Evolutionary conservation across 2,329 filamentous ascomycete species (phyloP), one percentile per base, ranked within the genome.

Genomic region (Penicillium brevicompactum): DNA sequence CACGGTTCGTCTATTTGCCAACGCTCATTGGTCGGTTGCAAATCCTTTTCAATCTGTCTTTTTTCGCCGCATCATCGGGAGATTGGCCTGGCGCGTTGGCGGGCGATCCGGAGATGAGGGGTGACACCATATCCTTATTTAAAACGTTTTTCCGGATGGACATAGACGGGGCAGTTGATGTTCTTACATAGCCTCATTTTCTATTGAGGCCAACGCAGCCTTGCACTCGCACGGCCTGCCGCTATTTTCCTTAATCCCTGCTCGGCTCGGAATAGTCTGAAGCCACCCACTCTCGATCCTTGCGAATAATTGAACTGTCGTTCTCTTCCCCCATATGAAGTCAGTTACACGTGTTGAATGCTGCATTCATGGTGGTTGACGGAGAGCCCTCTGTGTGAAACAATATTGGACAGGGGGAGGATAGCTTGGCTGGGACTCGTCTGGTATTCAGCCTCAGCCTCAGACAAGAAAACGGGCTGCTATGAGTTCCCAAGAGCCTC

Each of bases 401-500:
- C 45, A 56, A 43, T 42, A 54, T 31, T 53, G 58, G 55, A 44
- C 21, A 46, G 54, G 49, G 24, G 14, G 47, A 59, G 34, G 43
- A 27, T 27, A 38, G 55, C 31, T 32, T 46, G 16, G 27, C 45
- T 38, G 22, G 49, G n/a, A n/a, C 43, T 48, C 41, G 31, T 48
- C 50, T 46, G 37, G 49, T 32, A 30, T 16, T 46, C 34, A 47
- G 51, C 42, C 31, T 47, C 45, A 31, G 16, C 16, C 31, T 5
- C 37, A 18, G 18, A 10, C 14, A 16, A 53, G 13, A 31, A 38
- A 42, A 30, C 43, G 5, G 42, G 24, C 46, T 49, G 34, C 40
- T 51, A 69, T 58, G 56, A 68, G 67, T 61, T 66, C 61, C 55
- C 60, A 65, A 51, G 65, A 62, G 22, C 64, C 63, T 1, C 55